Evolutionary conservation across 2,329 filamentous ascomycete genomes (phyloP), one percentile per base, ranked within the genome.

Genomic region (Scytalidium sp.): DNA sequence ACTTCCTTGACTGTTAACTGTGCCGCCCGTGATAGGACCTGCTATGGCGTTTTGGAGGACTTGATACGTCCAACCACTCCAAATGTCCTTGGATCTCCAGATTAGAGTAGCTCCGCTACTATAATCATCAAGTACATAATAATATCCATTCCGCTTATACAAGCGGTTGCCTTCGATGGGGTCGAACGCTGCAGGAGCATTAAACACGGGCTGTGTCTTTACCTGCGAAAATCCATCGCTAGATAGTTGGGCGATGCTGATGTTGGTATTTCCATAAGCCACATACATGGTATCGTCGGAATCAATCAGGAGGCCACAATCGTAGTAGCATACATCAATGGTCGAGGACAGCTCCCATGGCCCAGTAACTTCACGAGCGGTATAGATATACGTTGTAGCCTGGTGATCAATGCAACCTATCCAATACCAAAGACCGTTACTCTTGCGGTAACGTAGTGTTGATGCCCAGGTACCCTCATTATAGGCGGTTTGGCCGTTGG

Each of bases 241-340:
- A 15, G 71, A 72, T 2, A 84, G 67, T 56, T 80, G 71, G 1
- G 80, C 75, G 1, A 84, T 71, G 8, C 54, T 65, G 46, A 83
- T 71, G 2, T 74, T 67, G 0, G 64, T 71, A 43, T 69, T 73
- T 3, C 78, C 80, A 55, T 80, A 81, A 0, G 72, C 76, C 0
- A 84, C 73, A 46, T 83, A 84, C 70, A 83, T 78, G 1, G 72
- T 77, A 50, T 82, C 80, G 25, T 83, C 72, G 20, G 80, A 76
- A 45, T 83, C 80, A 27, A 84, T 72, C n/a, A 83, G 60, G 0
- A 84, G 61, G 0, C 81, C 79, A 17, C 68, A 72, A 60, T 84
- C 80, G 55, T 84, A 84, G 56, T 79, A 81, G 61, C 79, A 84
- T 1, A 60, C 69, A 0, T 63, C 66, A 15, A 72, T 63, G 8